Base-by-base conservation (phyloP, 192 early-diverging fungal species). In the Pilaira anomala region DNA sequence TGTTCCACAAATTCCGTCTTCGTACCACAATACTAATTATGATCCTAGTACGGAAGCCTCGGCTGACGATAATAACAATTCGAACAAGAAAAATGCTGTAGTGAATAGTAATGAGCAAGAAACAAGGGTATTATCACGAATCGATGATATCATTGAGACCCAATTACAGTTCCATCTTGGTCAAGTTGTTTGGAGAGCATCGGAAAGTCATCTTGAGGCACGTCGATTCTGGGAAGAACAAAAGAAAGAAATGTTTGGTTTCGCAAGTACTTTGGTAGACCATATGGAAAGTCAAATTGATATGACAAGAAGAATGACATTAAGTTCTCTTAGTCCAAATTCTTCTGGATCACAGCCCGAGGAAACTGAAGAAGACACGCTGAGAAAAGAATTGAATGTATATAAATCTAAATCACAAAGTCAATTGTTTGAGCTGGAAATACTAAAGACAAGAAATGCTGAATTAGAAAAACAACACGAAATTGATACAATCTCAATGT, bases 161-260 rank as follows among this genome's bases (percentile, higher is more conserved):
- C 63, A 65, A 21, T 51, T 65, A 18, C 63, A 65, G 14, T 54
- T 50, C 0, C 49, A 65, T 5, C 22, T 65, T 8, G 49, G 42
- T n/a, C 63, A 65, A 19, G 24, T 65, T 29, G 19, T 65, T 19
- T 65, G 63, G 63, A 54, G 50, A 26, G 19, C 53, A 14, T 56
- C 63, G n/a, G 52, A 65, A 14, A 65, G 41, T 24, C 51, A 65
- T 45, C 22, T 56, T 26, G 63, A 65, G 3, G 53, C 63, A 12
- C 53, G 53, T 16, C 12, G 25, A 46, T 65, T 65, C 42, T 63
- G 62, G 62, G 62, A 63, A 18, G 62, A 63, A 3, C 62, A 63
- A n/a, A 50, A 49, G 24, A 48, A 49, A 26, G 62, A 48, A 14
- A 63, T 63, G 62, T 7, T 50, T 24, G 49, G 29, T 1, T 63